Conservation (phyloP, 805 yeast genomes). For the Zygosaccharomyces pseudorouxii region DNA sequence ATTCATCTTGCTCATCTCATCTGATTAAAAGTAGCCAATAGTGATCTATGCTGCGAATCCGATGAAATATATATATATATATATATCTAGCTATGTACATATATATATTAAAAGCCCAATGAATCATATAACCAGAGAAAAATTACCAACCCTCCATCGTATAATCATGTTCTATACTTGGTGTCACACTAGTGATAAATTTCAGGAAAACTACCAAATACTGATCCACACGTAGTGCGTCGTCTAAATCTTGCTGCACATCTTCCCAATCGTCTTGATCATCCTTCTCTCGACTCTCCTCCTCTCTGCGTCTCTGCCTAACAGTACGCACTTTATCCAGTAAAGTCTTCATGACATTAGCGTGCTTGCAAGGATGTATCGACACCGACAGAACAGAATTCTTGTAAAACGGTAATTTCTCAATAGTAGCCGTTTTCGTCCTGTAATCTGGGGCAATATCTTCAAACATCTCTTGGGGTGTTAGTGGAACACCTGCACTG, state of each 20-base stretch:
- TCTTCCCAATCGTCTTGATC: constrained; percentile 56
- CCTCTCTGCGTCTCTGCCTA: constrained; percentile 38
- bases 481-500: constrained; percentile 75
- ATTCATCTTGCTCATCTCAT: constrained; percentile 16
- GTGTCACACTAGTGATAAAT: constrained; percentile 94
- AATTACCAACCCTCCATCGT: constrained; percentile 88
- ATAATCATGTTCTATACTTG: constrained; percentile 95
- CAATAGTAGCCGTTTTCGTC: constrained; percentile 95
- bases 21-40: neutral
- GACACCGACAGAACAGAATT: constrained; percentile 65
- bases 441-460: constrained; percentile 89
- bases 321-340: constrained; percentile 67
- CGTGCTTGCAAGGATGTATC: constrained; percentile 94
- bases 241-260: constrained; percentile 38
- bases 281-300: constrained; percentile 18
- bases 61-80: constrained; percentile 1
- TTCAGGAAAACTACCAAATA: constrained; percentile 84
- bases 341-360: constrained; percentile 86
- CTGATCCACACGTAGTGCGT: constrained; percentile 78
- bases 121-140: neutral
- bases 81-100: constrained; percentile 4
- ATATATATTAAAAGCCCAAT: constrained; percentile 6
- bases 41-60: constrained; percentile 4
- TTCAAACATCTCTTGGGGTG: constrained; percentile 89
- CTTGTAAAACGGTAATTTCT: constrained; percentile 77